phyloP scores from a whole-genome alignment of 768 basidiomycete species.

The Rhodotorula babjevae region DNA sequence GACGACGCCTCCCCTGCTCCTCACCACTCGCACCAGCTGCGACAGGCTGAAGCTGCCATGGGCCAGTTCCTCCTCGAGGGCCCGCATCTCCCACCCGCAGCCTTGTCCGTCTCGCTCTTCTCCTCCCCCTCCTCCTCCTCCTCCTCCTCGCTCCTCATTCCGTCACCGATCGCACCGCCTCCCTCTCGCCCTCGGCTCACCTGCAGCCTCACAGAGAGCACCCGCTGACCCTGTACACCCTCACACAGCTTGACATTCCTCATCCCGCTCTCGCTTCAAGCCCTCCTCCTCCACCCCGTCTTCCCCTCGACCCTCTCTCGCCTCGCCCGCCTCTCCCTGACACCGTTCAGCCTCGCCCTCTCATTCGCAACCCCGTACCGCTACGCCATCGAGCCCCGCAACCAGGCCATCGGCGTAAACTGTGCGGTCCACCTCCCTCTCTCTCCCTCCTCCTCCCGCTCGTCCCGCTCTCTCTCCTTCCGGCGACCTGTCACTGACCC shows the following conservation, averaged over 20 bases:
- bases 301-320: slow-evolving; percentile 15
- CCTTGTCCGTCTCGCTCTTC: not conserved
- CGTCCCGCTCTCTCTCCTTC: not conserved
- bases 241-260: slow-evolving; percentile 23
- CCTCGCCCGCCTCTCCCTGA: slow-evolving; percentile 18
- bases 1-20: too few relatives aligned
- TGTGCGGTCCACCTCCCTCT: not conserved
- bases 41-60: not conserved
- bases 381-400: slow-evolving; percentile 26
- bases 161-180: not conserved
- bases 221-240: too few relatives aligned
- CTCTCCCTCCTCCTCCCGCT: too few relatives aligned
- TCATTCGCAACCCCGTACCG: slow-evolving; percentile 8
- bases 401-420: slow-evolving; percentile 33
- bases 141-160: not conserved
- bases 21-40: not conserved
- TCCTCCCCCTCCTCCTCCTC: not conserved
- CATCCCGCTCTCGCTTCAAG: slow-evolving; percentile 25
- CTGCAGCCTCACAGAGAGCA: too few relatives aligned
- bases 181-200: not conserved
- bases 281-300: slow-evolving; percentile 27
- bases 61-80: not conserved
- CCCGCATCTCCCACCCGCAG: not conserved
- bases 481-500: not conserved
- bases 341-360: slow-evolving; percentile 14